phyloP scores from a whole-genome alignment of 495 filamentous ascomycete genomes.

The Podospora tetraspora region DNA sequence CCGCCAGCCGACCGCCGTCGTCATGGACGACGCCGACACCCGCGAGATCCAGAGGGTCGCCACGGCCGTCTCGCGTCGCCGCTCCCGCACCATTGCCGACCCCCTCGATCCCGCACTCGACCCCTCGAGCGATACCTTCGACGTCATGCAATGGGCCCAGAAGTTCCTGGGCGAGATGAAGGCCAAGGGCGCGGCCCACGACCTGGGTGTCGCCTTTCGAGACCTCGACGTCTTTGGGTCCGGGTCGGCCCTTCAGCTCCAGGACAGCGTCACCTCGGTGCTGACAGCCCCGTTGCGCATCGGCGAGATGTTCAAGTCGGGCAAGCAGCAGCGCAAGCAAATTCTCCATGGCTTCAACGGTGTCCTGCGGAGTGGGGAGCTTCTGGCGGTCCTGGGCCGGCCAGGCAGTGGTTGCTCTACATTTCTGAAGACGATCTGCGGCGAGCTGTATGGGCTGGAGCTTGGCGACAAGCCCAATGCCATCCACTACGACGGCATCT shows the following conservation, averaged over 20 bases:
- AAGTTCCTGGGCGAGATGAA: conserved; percentile 20
- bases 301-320: conserved; percentile 39
- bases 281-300: conserved; percentile 45
- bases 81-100: not conserved
- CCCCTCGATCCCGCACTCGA: conserved; percentile 18
- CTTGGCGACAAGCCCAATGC: conserved; percentile 36
- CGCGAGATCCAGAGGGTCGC: conserved; percentile 24
- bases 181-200: conserved; percentile 21
- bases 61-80: conserved; percentile 21
- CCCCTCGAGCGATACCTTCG: conserved; percentile 22
- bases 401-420: conserved; percentile 56
- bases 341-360: conserved; percentile 72
- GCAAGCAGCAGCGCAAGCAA: conserved; percentile 33
- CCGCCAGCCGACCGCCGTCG: conserved; percentile 4
- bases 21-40: conserved; percentile 18
- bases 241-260: conserved; percentile 50
- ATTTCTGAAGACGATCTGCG: conserved; percentile 66
- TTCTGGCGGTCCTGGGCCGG: conserved; percentile 72
- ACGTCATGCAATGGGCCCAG: conserved; percentile 21
- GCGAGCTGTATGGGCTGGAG: conserved; percentile 54
- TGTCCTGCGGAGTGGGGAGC: conserved; percentile 66
- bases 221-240: conserved; percentile 52
- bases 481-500: conserved; percentile 48
- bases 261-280: conserved; percentile 50
- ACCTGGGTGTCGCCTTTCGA: conserved; percentile 42